These are phyloP conservation scores for Citrus reticulata DNA, from an alignment of 345 rosid genomes.

Conservation along the genomic window DNA sequence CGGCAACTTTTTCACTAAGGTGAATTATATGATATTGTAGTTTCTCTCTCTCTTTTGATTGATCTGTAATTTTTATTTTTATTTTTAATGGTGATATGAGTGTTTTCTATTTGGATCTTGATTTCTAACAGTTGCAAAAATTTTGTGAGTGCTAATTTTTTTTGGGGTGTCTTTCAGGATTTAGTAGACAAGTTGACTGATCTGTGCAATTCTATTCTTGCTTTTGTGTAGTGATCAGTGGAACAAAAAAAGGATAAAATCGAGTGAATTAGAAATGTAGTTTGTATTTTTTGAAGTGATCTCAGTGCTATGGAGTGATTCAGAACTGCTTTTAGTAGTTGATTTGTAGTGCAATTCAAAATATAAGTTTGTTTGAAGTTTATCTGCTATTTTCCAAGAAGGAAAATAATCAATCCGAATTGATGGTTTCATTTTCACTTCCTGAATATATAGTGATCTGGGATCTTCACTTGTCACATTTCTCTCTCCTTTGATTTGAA, in stretches of 20 bases:
- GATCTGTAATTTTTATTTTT: background rate
- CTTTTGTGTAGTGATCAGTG: background rate
- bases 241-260: too few relatives aligned
- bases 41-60: background rate
- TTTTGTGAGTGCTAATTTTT: background rate
- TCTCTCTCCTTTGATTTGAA: background rate
- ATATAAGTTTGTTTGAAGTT: background rate
- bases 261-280: background rate
- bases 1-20: conserved; percentile 66
- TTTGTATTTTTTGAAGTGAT: background rate
- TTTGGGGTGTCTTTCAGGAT: background rate
- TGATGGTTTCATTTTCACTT: background rate
- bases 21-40: conserved; percentile 15
- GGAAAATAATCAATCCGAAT: background rate
- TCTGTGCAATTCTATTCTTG: background rate
- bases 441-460: background rate
- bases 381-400: background rate
- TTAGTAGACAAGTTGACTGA: background rate
- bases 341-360: background rate
- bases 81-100: background rate
- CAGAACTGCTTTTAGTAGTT: background rate
- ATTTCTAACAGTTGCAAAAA: background rate
- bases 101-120: background rate
- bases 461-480: background rate
- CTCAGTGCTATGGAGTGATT: background rate